Percentiles rank a stretch among this genome's conserved stretches.
Evolutionary conservation across 208 protist genomes (phyloP).

Genomic region (Spongospora subterranea): DNA sequence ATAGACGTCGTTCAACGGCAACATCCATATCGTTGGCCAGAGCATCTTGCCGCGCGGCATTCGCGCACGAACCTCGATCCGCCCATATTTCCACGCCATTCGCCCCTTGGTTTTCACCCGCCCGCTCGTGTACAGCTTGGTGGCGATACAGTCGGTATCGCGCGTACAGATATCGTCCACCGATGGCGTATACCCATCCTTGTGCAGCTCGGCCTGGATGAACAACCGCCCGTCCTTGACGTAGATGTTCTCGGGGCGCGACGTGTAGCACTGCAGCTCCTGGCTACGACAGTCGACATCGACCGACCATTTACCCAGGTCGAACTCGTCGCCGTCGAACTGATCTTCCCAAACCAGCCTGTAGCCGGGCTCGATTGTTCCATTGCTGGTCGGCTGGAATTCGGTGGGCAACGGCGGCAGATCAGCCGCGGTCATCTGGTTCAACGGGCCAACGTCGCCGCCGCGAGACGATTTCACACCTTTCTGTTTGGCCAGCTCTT

Average conservation of each 20-base stretch:
- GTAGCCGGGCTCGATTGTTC: not conserved
- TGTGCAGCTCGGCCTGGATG: not conserved
- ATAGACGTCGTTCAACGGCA: slow-evolving; percentile 59
- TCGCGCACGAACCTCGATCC: slow-evolving; percentile 65
- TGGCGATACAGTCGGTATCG: not conserved
- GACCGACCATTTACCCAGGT: slow-evolving; percentile 16
- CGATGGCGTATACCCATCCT: slow-evolving; percentile 29
- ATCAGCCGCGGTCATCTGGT: not conserved
- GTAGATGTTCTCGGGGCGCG: not conserved
- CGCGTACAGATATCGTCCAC: not conserved
- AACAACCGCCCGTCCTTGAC: slow-evolving; percentile 43
- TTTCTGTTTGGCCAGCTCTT: not conserved
- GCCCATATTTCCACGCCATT: slow-evolving; percentile 55
- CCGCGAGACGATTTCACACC: slow-evolving; percentile 7
- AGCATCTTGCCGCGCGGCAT: slow-evolving; percentile 63
- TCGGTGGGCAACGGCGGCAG: not conserved
- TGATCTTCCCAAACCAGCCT: slow-evolving; percentile 54
- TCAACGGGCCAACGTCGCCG: slow-evolving; percentile 42
- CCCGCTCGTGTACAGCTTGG: slow-evolving; percentile 58
- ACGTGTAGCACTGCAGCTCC: slow-evolving; percentile 54
- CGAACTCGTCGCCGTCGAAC: slow-evolving; percentile 36
- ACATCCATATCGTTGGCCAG: slow-evolving; percentile 69
- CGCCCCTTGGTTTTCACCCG: not conserved
- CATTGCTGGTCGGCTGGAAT: slow-evolving; percentile 51
- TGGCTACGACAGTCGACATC: not conserved